Evolutionary conservation across 768 basidiomycete species (phyloP).

Genomic region (Cystofilobasidium bisporidii): DNA sequence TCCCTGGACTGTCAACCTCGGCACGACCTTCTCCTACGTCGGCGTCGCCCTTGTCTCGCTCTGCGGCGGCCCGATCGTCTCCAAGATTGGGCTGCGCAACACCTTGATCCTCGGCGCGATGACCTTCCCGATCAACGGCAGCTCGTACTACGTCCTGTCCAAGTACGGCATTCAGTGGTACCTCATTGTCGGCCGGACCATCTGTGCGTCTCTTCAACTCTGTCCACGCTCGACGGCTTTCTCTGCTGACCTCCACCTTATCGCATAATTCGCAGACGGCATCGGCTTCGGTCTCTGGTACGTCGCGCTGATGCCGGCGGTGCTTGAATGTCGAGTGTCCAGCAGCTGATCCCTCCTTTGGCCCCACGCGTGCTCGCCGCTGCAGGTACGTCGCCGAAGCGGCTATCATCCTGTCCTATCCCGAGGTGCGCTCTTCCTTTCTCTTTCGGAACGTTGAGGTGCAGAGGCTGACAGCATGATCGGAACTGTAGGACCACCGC

Average conservation of each 20-base stretch:
- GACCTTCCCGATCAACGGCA: constrained; percentile 3
- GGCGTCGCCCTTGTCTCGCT: constrained; percentile 1
- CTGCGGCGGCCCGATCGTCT: neutral
- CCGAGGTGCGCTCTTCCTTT: neutral
- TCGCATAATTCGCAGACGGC: neutral
- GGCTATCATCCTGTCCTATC: constrained; percentile 1
- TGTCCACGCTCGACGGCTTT: too few species aligned
- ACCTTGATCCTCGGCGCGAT: neutral
- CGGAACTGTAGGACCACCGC: neutral
- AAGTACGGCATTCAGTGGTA: constrained; percentile 8
- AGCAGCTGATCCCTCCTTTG: too few species aligned
- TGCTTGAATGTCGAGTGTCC: too few species aligned
- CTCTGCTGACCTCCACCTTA: too few species aligned
- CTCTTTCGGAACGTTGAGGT: too few species aligned
- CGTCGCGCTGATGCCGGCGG: too few species aligned
- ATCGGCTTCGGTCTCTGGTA: neutral
- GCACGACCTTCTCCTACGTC: neutral
- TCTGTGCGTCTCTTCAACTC: neutral
- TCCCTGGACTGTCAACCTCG: neutral
- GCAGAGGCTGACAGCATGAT: too few species aligned
- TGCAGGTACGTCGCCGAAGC: constrained; percentile 6
- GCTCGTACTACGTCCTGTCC: constrained; percentile 1
- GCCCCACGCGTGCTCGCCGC: too few species aligned
- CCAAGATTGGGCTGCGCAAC: neutral
- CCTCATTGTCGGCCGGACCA: neutral